Conservation (phyloP, 2,329 filamentous ascomycete species). For the Coniochaeta pulveracea region DNA sequence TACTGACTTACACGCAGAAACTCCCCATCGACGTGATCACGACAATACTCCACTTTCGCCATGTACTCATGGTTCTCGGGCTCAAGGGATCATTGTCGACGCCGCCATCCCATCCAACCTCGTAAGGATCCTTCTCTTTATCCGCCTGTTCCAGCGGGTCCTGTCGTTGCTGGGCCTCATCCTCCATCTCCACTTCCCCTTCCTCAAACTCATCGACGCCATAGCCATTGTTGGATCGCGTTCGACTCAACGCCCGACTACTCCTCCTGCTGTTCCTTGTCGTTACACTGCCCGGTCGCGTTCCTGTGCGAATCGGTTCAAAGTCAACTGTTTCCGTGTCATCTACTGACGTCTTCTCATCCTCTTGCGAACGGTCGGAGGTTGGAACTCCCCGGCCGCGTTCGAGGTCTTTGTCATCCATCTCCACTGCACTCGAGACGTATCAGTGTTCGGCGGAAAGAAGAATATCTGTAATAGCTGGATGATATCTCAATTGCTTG, state of each 20-base stretch:
- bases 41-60: slow-evolving; percentile 72
- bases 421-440: neutral
- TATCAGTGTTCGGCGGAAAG: no score
- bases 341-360: neutral
- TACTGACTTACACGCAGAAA: slow-evolving; percentile 78
- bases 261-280: slow-evolving; percentile 5
- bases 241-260: slow-evolving; percentile 16
- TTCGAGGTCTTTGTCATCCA: neutral
- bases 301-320: slow-evolving; percentile 14
- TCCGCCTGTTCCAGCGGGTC: neutral
- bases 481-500: neutral
- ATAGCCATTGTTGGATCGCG: slow-evolving; percentile 32
- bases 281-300: slow-evolving; percentile 4
- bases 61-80: slow-evolving; percentile 55
- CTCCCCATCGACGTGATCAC: slow-evolving; percentile 62
- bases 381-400: no score
- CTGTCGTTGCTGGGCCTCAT: slow-evolving; percentile 6
- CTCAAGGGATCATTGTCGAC: slow-evolving; percentile 63
- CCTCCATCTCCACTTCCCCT: slow-evolving; percentile 6
- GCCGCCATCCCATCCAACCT: slow-evolving; percentile 60
- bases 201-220: slow-evolving; percentile 22
- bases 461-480: no score
- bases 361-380: neutral
- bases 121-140: slow-evolving; percentile 37
- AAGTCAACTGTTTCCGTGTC: slow-evolving; percentile 7